Conservation (phyloP, 495 filamentous ascomycete genomes). For the Trichoderma parareesei region DNA sequence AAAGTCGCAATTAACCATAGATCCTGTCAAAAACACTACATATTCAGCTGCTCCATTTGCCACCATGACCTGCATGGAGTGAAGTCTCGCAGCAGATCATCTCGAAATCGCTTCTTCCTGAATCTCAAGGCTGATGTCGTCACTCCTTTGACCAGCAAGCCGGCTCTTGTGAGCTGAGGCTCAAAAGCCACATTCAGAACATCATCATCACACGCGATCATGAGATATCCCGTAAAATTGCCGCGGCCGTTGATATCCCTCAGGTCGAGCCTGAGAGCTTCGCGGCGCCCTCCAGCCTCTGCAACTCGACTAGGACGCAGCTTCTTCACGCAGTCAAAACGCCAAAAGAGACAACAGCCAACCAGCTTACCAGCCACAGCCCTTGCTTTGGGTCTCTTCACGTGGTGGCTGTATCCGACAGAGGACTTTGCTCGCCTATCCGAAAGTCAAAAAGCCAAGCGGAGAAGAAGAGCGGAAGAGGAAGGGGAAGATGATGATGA, state of each 20-base stretch:
- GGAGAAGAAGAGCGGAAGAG: background rate
- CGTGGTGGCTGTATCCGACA: conserved; percentile 13
- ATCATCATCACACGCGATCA: background rate
- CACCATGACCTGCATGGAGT: background rate
- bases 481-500: background rate
- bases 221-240: conserved; percentile 1
- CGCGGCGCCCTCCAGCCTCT: background rate
- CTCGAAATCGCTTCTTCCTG: background rate
- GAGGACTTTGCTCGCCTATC: conserved; percentile 12
- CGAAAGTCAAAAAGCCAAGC: background rate
- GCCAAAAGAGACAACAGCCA: background rate
- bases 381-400: conserved; percentile 1
- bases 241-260: conserved; percentile 3
- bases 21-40: background rate
- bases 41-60: background rate
- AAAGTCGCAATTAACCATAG: background rate
- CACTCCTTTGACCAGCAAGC: background rate
- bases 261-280: background rate
- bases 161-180: background rate
- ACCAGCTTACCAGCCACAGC: conserved; percentile 4
- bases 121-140: background rate
- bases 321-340: conserved; percentile 9
- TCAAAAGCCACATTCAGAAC: background rate
- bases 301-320: background rate
- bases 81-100: background rate